These are phyloP conservation scores for Fomitopsis serialis DNA, from an alignment of 768 basidiomycete species.

Conservation along the genomic window DNA sequence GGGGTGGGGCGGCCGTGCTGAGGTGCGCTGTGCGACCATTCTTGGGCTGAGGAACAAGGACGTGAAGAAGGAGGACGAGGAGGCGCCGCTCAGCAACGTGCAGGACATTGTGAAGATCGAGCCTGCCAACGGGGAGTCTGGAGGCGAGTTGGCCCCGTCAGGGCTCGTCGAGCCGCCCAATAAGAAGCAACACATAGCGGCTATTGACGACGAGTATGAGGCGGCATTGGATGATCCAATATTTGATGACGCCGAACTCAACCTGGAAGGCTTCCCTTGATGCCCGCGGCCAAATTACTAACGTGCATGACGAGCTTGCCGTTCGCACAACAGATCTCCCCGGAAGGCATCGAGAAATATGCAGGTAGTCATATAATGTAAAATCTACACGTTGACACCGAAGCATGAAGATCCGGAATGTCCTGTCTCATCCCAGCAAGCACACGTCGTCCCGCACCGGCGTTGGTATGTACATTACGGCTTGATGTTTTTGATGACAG, in stretches of 20 bases:
- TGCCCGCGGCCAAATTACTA: too few species aligned
- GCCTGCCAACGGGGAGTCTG: conserved; percentile 14
- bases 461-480: background rate
- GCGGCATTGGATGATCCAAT: conserved; percentile 41
- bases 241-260: conserved; percentile 41
- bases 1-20: conserved; percentile 81
- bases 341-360: conserved; percentile 5
- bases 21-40: conserved; percentile 66
- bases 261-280: conserved; percentile 5
- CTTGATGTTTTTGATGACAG: conserved; percentile 77
- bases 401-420: conserved; percentile 7
- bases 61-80: background rate
- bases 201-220: conserved; percentile 54
- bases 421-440: background rate
- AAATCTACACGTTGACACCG: conserved; percentile 15
- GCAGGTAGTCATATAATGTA: conserved; percentile 14
- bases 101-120: conserved; percentile 14
- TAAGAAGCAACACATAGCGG: conserved; percentile 38
- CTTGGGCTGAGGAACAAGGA: conserved; percentile 42
- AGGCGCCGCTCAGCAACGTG: conserved; percentile 5
- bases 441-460: background rate
- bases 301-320: background rate
- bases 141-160: conserved; percentile 7
- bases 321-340: background rate
- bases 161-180: conserved; percentile 20